Conservation (phyloP, 345 rosid genomes). For the Citrus mangshanensis region DNA sequence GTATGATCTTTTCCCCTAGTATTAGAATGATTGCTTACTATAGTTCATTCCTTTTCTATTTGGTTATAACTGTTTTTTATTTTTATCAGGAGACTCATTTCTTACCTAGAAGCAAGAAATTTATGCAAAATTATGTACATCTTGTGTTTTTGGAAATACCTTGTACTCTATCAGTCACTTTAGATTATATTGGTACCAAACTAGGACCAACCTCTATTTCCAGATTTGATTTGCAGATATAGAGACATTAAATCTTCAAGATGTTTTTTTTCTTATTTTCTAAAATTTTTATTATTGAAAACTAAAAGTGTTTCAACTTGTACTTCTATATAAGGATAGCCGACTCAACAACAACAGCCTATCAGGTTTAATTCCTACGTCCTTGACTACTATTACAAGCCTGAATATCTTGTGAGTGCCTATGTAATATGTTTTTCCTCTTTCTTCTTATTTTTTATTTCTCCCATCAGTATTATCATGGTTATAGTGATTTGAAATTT, state of each 20-base stretch:
- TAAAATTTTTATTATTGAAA: background rate
- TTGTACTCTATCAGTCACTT: background rate
- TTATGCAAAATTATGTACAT: too few relatives aligned
- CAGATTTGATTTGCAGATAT: background rate
- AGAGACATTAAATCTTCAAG: background rate
- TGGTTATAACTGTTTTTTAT: background rate
- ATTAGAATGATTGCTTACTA: background rate
- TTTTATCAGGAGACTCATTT: background rate
- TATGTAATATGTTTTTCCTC: too few relatives aligned
- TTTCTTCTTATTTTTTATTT: too few relatives aligned
- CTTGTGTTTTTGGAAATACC: background rate
- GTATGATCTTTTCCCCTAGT: conserved; percentile 23
- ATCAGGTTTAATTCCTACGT: too few relatives aligned
- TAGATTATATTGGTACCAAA: background rate
- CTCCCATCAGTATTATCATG: too few relatives aligned
- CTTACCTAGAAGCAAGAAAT: too few relatives aligned
- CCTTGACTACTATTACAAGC: too few relatives aligned
- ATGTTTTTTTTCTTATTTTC: background rate
- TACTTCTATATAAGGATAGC: conserved; percentile 28
- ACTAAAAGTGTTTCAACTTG: conserved; percentile 2
- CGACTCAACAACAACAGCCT: conserved; percentile 43
- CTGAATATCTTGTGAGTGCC: too few relatives aligned
- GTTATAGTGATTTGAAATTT: background rate
- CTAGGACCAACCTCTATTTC: background rate
- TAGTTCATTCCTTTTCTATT: background rate